phyloP scores from a whole-genome alignment of 2,329 filamentous ascomycete genomes.

The Cryphonectria parasitica region DNA sequence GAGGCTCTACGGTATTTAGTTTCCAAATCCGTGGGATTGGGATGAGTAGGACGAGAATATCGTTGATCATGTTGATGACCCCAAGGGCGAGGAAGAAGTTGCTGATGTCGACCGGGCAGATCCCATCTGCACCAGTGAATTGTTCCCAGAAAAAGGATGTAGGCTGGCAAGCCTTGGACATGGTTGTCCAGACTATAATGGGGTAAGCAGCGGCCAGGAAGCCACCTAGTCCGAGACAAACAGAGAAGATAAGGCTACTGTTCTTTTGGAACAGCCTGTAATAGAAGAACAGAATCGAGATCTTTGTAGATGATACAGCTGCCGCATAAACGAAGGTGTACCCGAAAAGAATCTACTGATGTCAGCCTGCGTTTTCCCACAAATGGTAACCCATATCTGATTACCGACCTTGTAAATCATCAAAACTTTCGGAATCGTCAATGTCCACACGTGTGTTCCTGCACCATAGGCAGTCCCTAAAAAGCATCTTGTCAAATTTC shows the following conservation, averaged over 20 bases:
- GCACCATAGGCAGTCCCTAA: conserved; percentile 13
- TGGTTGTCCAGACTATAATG: conserved; percentile 27
- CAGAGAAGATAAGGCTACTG: conserved; percentile 7
- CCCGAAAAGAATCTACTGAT: conserved; percentile 23
- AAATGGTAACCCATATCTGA: too few species aligned
- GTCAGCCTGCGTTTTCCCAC: not conserved
- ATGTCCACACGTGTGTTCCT: conserved; percentile 15
- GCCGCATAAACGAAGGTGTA: conserved; percentile 30
- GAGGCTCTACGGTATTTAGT: conserved; percentile 26
- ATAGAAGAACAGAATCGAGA: conserved; percentile 31
- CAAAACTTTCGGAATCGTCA: conserved; percentile 8
- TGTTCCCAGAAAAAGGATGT: conserved; percentile 29
- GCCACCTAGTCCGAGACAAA: conserved; percentile 17
- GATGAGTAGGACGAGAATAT: conserved; percentile 26
- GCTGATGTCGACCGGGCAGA: conserved; percentile 5
- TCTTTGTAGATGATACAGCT: conserved; percentile 29
- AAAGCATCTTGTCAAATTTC: not conserved
- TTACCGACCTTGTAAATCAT: conserved; percentile 1
- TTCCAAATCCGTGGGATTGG: conserved; percentile 28
- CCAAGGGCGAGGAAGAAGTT: conserved; percentile 16
- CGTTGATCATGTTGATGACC: conserved; percentile 22
- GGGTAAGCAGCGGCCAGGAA: conserved; percentile 24
- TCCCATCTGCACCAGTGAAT: conserved; percentile 19
- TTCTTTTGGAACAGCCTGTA: conserved; percentile 20
- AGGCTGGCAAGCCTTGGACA: conserved; percentile 25